phyloP scores from a whole-genome alignment of 805 yeast genomes.

The Candida ipomoeae region DNA sequence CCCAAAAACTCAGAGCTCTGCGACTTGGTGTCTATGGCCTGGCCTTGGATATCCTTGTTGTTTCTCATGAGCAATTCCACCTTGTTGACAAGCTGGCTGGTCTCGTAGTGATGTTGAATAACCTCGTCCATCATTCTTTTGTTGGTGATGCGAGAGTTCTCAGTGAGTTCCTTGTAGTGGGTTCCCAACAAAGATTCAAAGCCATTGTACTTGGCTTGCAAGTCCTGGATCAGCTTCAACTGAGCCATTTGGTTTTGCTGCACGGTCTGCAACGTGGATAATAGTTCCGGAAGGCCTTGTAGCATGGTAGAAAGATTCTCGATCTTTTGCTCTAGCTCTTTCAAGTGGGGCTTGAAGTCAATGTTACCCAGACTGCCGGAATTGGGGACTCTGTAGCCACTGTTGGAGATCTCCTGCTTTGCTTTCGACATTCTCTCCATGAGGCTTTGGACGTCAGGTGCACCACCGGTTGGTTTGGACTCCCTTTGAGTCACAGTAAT shows the following conservation, averaged over 20 bases:
- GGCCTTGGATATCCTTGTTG: conserved; percentile 35
- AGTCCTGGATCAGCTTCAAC: conserved; percentile 14
- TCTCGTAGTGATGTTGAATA: conserved; percentile 35
- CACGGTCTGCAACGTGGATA: not conserved
- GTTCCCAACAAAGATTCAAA: conserved; percentile 26
- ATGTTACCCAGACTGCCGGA: not conserved
- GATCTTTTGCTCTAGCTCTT: conserved; percentile 1
- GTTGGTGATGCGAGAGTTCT: conserved; percentile 28
- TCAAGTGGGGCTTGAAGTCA: not conserved
- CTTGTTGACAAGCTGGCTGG: conserved; percentile 31
- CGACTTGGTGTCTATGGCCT: conserved; percentile 11
- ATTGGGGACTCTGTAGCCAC: not conserved
- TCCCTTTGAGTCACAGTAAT: conserved; percentile 14
- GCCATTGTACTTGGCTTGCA: conserved; percentile 19
- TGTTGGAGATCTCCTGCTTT: not conserved
- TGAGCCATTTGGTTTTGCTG: conserved; percentile 19
- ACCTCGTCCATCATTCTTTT: conserved; percentile 40
- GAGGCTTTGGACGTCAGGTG: conserved; percentile 9
- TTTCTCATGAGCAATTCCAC: conserved; percentile 39
- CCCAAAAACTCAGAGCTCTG: conserved; percentile 20
- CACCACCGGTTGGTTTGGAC: not conserved
- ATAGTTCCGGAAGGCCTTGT: not conserved
- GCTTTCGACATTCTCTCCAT: conserved; percentile 29
- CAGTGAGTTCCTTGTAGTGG: conserved; percentile 32
- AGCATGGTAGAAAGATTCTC: not conserved